Evolutionary conservation across 768 basidiomycete genomes (phyloP).

Genomic region (Tylopilus felleus): DNA sequence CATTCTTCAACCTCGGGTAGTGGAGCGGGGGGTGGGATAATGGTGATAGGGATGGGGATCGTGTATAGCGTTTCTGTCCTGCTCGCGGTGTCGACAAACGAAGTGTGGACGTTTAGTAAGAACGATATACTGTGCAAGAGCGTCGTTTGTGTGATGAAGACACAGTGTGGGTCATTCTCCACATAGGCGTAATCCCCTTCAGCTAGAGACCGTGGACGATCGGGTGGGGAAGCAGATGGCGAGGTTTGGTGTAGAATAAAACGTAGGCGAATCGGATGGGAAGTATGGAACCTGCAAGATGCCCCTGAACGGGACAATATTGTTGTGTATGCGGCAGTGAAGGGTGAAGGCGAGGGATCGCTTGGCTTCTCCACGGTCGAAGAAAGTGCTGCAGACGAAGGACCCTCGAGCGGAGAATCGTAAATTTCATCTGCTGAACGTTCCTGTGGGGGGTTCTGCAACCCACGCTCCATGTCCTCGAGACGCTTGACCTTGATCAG

Average conservation of each 20-base stretch:
- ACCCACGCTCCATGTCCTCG: conserved; percentile 33
- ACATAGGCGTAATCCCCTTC: conserved; percentile 42
- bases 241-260: conserved; percentile 74
- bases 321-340: conserved; percentile 45
- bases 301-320: conserved; percentile 85
- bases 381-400: conserved; percentile 28
- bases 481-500: conserved; percentile 53
- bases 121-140: conserved; percentile 84
- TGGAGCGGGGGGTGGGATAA: conserved; percentile 75
- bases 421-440: conserved; percentile 11
- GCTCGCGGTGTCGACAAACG: conserved; percentile 69
- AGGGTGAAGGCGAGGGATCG: conserved; percentile 37
- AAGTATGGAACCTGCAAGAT: conserved; percentile 84
- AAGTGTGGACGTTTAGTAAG: conserved; percentile 64
- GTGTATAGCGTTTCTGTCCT: conserved; percentile 67
- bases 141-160: conserved; percentile 76
- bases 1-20: conserved; percentile 73
- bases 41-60: conserved; percentile 63
- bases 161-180: conserved; percentile 62
- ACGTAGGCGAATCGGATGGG: conserved; percentile 67
- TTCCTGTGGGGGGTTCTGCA: conserved; percentile 28
- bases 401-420: conserved; percentile 27
- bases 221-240: conserved; percentile 46
- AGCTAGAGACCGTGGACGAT: conserved; percentile 43
- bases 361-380: conserved; percentile 28